A percentile compares a stretch with the other conserved stretches of the same genome.
Conservation (phyloP, 2,329 filamentous ascomycete genomes). For the Amauroascus niger region DNA sequence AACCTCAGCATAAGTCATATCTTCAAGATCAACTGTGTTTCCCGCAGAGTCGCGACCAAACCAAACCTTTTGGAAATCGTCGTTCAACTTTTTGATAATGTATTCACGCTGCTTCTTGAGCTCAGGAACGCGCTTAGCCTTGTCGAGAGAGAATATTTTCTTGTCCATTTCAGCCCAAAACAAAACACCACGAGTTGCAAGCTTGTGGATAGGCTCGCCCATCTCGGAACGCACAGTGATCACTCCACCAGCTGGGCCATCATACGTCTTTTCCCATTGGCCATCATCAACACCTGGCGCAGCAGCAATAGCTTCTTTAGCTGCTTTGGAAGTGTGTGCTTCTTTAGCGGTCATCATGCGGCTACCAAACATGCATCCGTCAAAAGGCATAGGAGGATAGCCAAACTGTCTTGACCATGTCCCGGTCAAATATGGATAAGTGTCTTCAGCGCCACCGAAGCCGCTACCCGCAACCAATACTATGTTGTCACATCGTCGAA, state of each 20-base stretch:
- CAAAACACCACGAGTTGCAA: slow-evolving; percentile 86
- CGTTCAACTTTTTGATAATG: slow-evolving; percentile 92
- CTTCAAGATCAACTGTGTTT: slow-evolving; percentile 75
- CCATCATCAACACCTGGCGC: slow-evolving; percentile 70
- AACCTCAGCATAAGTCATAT: slow-evolving; percentile 91
- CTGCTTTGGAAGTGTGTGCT: slow-evolving; percentile 73
- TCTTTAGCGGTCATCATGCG: slow-evolving; percentile 95
- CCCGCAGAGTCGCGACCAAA: slow-evolving; percentile 78
- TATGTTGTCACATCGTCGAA: slow-evolving; percentile 76
- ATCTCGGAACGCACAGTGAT: slow-evolving; percentile 97
- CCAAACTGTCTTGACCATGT: slow-evolving; percentile 78
- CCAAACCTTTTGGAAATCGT: slow-evolving; percentile 95
- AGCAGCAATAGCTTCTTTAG: slow-evolving; percentile 83
- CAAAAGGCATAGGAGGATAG: slow-evolving; percentile 88
- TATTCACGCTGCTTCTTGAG: slow-evolving; percentile 80
- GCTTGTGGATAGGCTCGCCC: slow-evolving; percentile 98
- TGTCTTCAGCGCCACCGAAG: slow-evolving; percentile 81
- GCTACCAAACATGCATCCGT: slow-evolving; percentile 81
- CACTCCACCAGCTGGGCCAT: slow-evolving; percentile 80
- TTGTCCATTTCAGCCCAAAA: slow-evolving; percentile 99
- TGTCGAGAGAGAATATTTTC: slow-evolving; percentile 94
- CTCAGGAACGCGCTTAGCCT: slow-evolving; percentile 81
- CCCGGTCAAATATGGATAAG: slow-evolving; percentile 85
- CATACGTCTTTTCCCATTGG: slow-evolving; percentile 90
- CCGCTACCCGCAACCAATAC: slow-evolving; percentile 84